Conservation (phyloP, 345 rosid species). For the Fremontodendron californicum region DNA sequence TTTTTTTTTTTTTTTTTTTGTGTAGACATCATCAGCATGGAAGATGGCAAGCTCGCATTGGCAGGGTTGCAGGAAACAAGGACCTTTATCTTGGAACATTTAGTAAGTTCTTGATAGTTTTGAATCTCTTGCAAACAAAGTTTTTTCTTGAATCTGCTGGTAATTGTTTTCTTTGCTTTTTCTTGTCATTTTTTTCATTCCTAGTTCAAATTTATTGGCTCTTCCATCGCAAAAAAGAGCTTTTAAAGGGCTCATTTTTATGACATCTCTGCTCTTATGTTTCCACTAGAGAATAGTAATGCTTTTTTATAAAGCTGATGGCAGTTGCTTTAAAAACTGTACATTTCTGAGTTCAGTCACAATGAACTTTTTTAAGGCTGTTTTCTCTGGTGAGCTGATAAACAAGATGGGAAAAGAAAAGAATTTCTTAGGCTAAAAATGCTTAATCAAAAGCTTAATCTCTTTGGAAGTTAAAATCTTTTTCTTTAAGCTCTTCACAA, state of each 20-base stretch:
- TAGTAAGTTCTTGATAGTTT: conserved; percentile 37
- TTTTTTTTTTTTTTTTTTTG: not conserved
- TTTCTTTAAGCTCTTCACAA: not conserved
- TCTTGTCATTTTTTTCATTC: conserved; percentile 9
- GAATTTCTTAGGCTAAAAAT: not conserved
- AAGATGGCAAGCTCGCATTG: conserved; percentile 86
- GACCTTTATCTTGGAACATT: conserved; percentile 87
- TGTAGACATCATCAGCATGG: conserved; percentile 82
- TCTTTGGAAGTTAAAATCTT: not conserved
- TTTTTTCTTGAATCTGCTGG: not conserved
- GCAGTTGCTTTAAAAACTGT: conserved; percentile 25
- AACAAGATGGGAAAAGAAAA: conserved; percentile 5
- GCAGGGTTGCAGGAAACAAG: conserved; percentile 85
- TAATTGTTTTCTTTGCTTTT: not conserved
- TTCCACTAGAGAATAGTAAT: conserved; percentile 32
- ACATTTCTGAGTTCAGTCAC: conserved; percentile 14
- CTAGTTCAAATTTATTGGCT: conserved; percentile 7
- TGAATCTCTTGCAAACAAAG: not conserved
- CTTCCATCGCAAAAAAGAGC: conserved; percentile 14
- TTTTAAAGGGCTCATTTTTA: conserved; percentile 22
- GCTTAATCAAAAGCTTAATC: not conserved
- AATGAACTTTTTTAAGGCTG: conserved; percentile 27
- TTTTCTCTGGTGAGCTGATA: not conserved
- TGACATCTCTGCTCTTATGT: conserved; percentile 22
- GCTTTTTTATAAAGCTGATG: conserved; percentile 50